A percentile compares a stretch with the other conserved stretches of the same genome.
Evolutionary conservation across 2,329 filamentous ascomycete genomes (phyloP).

Genomic region (Talaromyces sp.): DNA sequence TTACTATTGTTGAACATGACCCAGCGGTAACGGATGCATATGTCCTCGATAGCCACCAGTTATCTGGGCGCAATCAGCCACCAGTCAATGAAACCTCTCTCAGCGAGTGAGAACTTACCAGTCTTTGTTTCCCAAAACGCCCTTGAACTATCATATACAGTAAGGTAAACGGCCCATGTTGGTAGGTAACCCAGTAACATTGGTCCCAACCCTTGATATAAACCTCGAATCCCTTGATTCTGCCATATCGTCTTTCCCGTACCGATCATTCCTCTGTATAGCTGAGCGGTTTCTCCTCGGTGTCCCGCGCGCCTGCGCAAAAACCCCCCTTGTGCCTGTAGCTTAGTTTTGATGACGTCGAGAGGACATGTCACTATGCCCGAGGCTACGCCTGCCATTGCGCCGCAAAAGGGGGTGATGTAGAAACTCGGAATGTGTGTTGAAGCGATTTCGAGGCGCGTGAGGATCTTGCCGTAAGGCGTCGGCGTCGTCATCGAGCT

Average conservation of each 20-base stretch:
- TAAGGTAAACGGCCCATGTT: constrained; percentile 98
- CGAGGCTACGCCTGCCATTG: constrained; percentile 84
- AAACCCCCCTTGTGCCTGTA: constrained; percentile 92
- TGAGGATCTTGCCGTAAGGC: constrained; percentile 30
- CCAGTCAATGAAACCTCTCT: neutral
- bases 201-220: constrained; percentile 90
- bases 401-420: constrained; percentile 81
- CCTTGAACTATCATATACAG: constrained; percentile 89
- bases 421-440: constrained; percentile 53
- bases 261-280: constrained; percentile 84
- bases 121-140: constrained; percentile 65
- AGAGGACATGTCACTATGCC: constrained; percentile 94
- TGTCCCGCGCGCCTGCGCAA: constrained; percentile 39
- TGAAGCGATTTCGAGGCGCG: constrained; percentile 41
- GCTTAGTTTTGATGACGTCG: constrained; percentile 97
- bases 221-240: constrained; percentile 81
- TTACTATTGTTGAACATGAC: constrained; percentile 86
- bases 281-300: constrained; percentile 44
- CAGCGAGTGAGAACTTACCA: constrained; percentile 45
- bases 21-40: constrained; percentile 89
- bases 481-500: constrained; percentile 18
- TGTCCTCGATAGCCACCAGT: constrained; percentile 73
- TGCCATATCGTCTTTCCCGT: constrained; percentile 81
- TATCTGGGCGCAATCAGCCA: constrained; percentile 51
- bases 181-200: constrained; percentile 95